A percentile compares a stretch with the other conserved stretches of the same genome.
Conservation (phyloP, 2,329 filamentous ascomycete genomes). For the Sordariomycetes sp. region DNA sequence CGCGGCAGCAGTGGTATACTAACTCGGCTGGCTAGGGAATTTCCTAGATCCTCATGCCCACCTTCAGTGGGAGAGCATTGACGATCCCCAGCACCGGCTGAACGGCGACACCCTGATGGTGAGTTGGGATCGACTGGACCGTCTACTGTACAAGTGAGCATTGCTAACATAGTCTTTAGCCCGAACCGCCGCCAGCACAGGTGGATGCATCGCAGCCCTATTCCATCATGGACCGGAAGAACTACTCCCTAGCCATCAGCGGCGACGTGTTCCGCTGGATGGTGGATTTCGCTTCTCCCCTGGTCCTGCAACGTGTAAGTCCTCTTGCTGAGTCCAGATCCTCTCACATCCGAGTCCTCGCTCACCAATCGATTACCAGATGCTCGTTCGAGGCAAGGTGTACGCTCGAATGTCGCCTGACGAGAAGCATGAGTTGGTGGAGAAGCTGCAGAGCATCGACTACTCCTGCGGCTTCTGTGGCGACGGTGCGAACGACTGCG, state of each 20-base stretch:
- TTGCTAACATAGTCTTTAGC: conserved; percentile 31
- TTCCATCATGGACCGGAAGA: conserved; percentile 67
- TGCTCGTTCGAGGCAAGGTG: conserved; percentile 85
- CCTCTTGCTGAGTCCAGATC: not conserved
- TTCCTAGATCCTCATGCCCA: conserved; percentile 61
- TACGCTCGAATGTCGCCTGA: conserved; percentile 98
- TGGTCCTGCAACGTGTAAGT: conserved; percentile 59
- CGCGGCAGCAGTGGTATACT: not conserved
- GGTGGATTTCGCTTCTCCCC: conserved; percentile 77
- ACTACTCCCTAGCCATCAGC: conserved; percentile 81
- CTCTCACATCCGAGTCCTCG: not conserved
- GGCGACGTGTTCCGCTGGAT: conserved; percentile 97
- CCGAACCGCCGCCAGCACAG: conserved; percentile 58
- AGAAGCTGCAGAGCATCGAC: conserved; percentile 91
- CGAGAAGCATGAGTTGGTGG: conserved; percentile 94
- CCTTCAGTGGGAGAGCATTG: conserved; percentile 89
- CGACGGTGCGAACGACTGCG: conserved; percentile 95
- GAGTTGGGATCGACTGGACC: conserved; percentile 13
- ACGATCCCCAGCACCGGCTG: conserved; percentile 58
- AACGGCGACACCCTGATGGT: conserved; percentile 69
- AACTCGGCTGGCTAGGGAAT: conserved; percentile 38
- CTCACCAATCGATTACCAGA: conserved; percentile 31
- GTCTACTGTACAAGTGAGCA: no score
- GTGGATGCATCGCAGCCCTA: conserved; percentile 77
- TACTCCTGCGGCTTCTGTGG: conserved; percentile 96